Evolutionary conservation across 768 basidiomycete genomes (phyloP).

Genomic region (Lentinula boryana): DNA sequence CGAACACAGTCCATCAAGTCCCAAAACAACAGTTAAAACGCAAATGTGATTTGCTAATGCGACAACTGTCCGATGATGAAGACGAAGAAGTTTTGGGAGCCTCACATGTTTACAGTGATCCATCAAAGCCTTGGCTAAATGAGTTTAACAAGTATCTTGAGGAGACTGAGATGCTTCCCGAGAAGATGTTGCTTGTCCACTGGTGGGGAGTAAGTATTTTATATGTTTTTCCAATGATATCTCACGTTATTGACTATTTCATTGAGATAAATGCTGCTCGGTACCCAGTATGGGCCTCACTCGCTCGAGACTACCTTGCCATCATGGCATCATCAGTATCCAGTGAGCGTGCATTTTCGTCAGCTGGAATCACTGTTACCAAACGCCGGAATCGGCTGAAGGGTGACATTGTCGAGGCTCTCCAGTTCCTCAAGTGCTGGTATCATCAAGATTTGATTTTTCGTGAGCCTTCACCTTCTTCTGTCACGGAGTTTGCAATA

Average conservation of each 20-base stretch:
- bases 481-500: no score
- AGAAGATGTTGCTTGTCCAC: constrained; percentile 15
- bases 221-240: neutral
- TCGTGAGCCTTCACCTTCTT: neutral
- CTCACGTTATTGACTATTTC: neutral
- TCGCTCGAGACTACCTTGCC: constrained; percentile 29
- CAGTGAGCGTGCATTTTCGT: constrained; percentile 33
- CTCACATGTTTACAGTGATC: constrained; percentile 1
- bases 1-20: neutral
- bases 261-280: constrained; percentile 16
- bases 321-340: constrained; percentile 35
- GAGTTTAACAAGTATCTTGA: constrained; percentile 20
- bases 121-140: constrained; percentile 10
- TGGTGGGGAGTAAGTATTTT: constrained; percentile 29
- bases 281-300: constrained; percentile 27
- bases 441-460: constrained; percentile 10
- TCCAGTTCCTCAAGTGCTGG: constrained; percentile 16
- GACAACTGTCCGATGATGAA: constrained; percentile 6
- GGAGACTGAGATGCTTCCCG: no score
- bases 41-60: neutral
- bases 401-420: constrained; percentile 20
- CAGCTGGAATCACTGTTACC: constrained; percentile 28
- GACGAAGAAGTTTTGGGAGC: neutral
- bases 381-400: constrained; percentile 17
- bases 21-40: neutral